Evolutionary conservation across 306 rosid genomes (phyloP).

Genomic region (Prunus kanzakura): DNA sequence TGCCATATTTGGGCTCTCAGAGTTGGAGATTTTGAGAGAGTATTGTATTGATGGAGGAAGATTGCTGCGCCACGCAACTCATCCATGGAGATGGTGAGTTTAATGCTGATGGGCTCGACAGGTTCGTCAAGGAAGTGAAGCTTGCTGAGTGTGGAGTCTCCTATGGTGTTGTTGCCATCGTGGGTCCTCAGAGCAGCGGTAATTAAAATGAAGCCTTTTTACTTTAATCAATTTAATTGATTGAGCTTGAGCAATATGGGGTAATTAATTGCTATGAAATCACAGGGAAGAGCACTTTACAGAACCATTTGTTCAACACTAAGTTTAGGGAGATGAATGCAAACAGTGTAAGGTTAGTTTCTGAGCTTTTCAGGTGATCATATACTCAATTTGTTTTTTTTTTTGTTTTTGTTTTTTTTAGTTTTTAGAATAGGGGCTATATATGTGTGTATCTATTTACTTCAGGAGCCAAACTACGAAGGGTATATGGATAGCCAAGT

Average conservation of each 20-base stretch:
- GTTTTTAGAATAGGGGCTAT: not conserved
- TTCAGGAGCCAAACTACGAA: not conserved
- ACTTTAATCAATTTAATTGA: too few relatives aligned
- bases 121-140: constrained; percentile 40
- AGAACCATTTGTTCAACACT: too few relatives aligned
- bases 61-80: constrained; percentile 61
- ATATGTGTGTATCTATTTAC: not conserved
- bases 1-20: not conserved
- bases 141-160: constrained; percentile 59
- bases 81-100: constrained; percentile 64
- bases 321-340: too few relatives aligned
- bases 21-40: not conserved
- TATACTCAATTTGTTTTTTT: not conserved
- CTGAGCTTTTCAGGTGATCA: not conserved
- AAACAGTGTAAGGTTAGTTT: too few relatives aligned
- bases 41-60: constrained; percentile 39
- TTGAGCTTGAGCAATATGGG: not conserved
- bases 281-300: too few relatives aligned
- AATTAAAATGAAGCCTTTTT: not conserved
- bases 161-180: constrained; percentile 74
- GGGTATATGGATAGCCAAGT: too few relatives aligned
- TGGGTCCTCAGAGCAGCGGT: constrained; percentile 98
- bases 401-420: too few relatives aligned
- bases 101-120: constrained; percentile 57
- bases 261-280: not conserved